Conservation (phyloP, 495 filamentous ascomycete species). For the Polyplosphaeria fusca region DNA sequence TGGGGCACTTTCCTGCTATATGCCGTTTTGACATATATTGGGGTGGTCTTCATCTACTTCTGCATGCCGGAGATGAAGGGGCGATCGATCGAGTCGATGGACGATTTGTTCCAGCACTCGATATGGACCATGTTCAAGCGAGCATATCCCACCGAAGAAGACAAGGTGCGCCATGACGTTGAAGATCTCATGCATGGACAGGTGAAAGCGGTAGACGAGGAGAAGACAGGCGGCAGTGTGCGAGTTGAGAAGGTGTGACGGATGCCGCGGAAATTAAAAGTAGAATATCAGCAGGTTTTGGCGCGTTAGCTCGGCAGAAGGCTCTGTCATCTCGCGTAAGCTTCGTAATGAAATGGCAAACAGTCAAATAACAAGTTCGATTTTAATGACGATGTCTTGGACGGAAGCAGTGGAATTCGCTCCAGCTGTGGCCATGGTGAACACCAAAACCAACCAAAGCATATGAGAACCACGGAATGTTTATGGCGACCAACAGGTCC, state of each 20-base stretch:
- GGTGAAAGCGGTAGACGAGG: not conserved
- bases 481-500: no score
- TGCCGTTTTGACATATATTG: conserved; percentile 35
- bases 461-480: no score
- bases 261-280: not conserved
- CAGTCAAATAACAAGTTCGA: no score
- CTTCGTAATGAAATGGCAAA: no score
- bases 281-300: not conserved
- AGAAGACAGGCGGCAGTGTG: conserved; percentile 4
- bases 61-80: conserved; percentile 37
- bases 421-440: no score
- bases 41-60: conserved; percentile 38
- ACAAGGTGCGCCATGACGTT: conserved; percentile 16
- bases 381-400: no score
- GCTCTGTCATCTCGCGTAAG: no score
- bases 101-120: conserved; percentile 40
- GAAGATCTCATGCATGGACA: conserved; percentile 1
- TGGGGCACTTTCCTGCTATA: conserved; percentile 38
- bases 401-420: no score
- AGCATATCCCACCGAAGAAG: conserved; percentile 15
- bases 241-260: conserved; percentile 7
- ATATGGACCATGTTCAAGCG: conserved; percentile 33
- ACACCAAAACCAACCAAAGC: no score
- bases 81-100: conserved; percentile 42
- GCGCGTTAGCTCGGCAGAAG: not conserved